Base-by-base conservation (phyloP, 768 basidiomycete genomes). In the Saitozyma podzolica region DNA sequence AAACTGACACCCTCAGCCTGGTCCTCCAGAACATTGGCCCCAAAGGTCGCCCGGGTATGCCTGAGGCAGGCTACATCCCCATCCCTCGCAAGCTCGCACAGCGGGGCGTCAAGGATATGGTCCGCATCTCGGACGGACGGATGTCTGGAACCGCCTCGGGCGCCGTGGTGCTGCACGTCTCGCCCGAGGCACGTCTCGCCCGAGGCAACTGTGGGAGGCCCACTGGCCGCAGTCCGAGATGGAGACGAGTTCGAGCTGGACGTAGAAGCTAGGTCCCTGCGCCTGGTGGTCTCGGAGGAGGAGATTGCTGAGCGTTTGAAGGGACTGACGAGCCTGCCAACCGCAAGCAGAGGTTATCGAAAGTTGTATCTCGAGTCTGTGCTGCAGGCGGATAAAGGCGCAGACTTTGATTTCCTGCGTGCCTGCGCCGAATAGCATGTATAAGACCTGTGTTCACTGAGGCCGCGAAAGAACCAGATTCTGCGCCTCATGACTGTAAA, bases 101-200 rank as follows among this genome's bases (percentile, higher is more conserved):
- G 40, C 9, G 54, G 19, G 74, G 74, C 29, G 67, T 75, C 37
- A 72, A 66, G 58, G 74, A 75, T 48, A 72, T 74, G 68, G 45
- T 75, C 8, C 69, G 74, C 1, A 61, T 75, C 20, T 64, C 62
- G 39, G 74, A 75, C 48, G 74, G 67, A 9, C 64, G 74, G 16
- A 75, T 75, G 74, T 67, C 64, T 17, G 74, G 74, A 7, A 75
- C 74, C 4, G 74, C 74, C 14, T 47, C 49, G 9, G 74, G 74
- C 2, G 75, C 76, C 9, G 71, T 78, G 45, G 70, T 75, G 13
- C 66, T 75, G 9, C n/a, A n/a, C n/a, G n/a, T n/a, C n/a, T n/a
- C n/a, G n/a, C n/a, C n/a, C n/a, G n/a, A n/a, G n/a, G n/a, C 74
- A 75, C 54, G 63, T 75, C 17, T 52, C 74, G 11, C 74, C 74